phyloP scores from a whole-genome alignment of 257 asterid species.

The Solanum paucissectum region DNA sequence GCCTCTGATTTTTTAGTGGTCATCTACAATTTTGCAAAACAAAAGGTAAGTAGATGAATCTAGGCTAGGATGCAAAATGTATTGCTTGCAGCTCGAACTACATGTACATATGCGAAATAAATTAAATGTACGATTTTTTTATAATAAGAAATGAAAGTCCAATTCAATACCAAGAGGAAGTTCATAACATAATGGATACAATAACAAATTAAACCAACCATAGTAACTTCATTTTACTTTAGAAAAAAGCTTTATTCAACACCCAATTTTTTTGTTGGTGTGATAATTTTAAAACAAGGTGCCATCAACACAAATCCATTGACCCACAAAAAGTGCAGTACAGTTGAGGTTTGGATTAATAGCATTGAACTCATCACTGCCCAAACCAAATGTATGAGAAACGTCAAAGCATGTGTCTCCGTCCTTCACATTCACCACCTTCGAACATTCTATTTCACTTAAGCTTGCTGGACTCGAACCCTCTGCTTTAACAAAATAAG shows the following conservation, averaged over 20 bases:
- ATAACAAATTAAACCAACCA: not conserved
- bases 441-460: constrained; percentile 1
- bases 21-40: not conserved
- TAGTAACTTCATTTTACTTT: not conserved
- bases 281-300: not conserved
- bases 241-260: not conserved
- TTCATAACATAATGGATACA: no score
- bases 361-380: constrained; percentile 3
- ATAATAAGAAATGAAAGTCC: not conserved
- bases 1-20: not conserved
- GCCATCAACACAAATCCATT: constrained; percentile 48
- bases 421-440: constrained; percentile 25
- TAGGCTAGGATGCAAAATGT: not conserved
- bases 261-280: not conserved
- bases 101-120: not conserved
- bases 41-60: not conserved
- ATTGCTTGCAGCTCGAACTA: not conserved
- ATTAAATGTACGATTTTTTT: no score
- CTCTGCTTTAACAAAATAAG: not conserved
- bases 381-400: constrained; percentile 5
- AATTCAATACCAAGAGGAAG: not conserved
- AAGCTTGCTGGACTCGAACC: not conserved
- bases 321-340: constrained; percentile 39
- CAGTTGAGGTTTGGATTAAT: constrained; percentile 50
- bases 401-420: constrained; percentile 37